Evolutionary conservation across 495 filamentous ascomycete species (phyloP).

Genomic region (Hypoxylon crocopeplum): DNA sequence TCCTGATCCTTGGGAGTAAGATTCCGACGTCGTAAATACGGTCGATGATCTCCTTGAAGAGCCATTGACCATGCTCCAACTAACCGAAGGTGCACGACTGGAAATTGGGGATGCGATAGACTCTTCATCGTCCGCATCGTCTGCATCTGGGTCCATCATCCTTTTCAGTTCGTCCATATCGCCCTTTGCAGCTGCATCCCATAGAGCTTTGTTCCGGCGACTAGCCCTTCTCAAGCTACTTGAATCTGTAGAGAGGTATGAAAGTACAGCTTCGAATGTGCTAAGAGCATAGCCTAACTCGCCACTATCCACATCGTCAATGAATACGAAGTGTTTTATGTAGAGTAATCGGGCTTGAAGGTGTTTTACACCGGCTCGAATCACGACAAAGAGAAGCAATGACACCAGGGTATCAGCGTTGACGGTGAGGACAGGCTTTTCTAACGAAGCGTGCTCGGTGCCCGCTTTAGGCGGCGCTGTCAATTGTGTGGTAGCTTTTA

Average conservation of each 20-base stretch:
- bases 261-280: conserved; percentile 93
- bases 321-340: conserved; percentile 95
- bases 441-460: conserved; percentile 33
- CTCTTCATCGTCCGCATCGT: conserved; percentile 52
- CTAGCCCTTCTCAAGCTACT: conserved; percentile 83
- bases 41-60: conserved; percentile 53
- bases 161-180: conserved; percentile 75
- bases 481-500: conserved; percentile 79
- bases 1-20: conserved; percentile 64
- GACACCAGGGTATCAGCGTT: conserved; percentile 97
- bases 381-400: conserved; percentile 88
- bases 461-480: conserved; percentile 44
- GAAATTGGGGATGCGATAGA: conserved; percentile 44
- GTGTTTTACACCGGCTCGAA: conserved; percentile 86
- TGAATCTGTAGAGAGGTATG: conserved; percentile 86
- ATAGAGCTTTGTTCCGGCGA: conserved; percentile 81
- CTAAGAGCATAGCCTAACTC: conserved; percentile 97
- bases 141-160: conserved; percentile 72
- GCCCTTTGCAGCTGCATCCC: conserved; percentile 82
- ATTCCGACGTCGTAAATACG: conserved; percentile 50
- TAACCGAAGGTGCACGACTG: conserved; percentile 47
- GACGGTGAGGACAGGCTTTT: conserved; percentile 71
- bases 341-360: conserved; percentile 87
- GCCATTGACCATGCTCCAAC: conserved; percentile 54
- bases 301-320: conserved; percentile 95